phyloP scores from a whole-genome alignment of 305 asterid genomes.

The Ajuga reptans region DNA sequence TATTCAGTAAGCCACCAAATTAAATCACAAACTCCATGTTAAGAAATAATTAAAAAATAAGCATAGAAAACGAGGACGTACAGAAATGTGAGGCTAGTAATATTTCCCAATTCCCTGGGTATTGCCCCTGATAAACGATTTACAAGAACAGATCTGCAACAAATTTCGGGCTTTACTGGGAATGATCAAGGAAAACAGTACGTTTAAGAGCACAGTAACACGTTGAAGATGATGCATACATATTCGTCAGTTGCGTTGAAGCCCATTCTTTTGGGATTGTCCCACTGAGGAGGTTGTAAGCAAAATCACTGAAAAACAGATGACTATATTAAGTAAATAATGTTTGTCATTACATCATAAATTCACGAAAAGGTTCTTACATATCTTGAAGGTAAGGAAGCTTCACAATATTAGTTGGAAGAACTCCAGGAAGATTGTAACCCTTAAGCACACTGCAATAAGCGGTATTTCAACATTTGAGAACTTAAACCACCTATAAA shows the following conservation, averaged over 20 bases:
- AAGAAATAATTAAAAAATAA: background rate
- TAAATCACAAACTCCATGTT: constrained; percentile 3
- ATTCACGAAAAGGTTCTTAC: constrained; percentile 34
- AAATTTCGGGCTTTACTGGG: constrained; percentile 20
- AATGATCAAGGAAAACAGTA: constrained; percentile 7
- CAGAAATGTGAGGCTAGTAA: constrained; percentile 68
- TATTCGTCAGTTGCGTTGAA: constrained; percentile 35
- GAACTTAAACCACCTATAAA: background rate
- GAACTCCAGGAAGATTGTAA: constrained; percentile 61
- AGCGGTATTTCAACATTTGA: background rate
- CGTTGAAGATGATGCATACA: constrained; percentile 39
- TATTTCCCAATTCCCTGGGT: constrained; percentile 59
- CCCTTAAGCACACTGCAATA: constrained; percentile 58
- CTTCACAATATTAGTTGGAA: constrained; percentile 47
- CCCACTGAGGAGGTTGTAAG: constrained; percentile 61
- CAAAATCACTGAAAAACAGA: constrained; percentile 53
- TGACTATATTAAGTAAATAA: constrained; percentile 13
- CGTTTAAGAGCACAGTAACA: background rate
- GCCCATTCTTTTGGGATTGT: constrained; percentile 71
- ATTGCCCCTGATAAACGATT: constrained; percentile 72
- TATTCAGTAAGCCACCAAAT: background rate
- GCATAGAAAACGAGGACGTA: constrained; percentile 33
- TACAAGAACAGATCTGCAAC: constrained; percentile 64
- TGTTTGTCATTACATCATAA: background rate
- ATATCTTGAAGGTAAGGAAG: constrained; percentile 58